Evolutionary conservation across 768 basidiomycete genomes (phyloP), one percentile per base, ranked within the genome.

Genomic region (Boletus rubescentipes): DNA sequence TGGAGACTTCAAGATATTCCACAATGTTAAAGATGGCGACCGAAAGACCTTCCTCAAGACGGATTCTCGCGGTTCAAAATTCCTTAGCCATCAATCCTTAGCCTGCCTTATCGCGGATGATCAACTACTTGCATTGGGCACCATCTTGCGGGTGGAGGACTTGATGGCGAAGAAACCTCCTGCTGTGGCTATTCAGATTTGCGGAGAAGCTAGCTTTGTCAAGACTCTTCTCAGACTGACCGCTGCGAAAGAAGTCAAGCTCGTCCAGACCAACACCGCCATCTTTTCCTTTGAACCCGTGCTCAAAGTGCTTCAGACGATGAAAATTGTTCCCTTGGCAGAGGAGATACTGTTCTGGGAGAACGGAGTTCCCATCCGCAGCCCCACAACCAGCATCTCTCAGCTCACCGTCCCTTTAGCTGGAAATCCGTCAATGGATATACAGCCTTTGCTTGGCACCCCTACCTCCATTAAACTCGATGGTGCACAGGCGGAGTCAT

Each of bases 251-350:
- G 49, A 69, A 6, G 60, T 82, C 29, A 72, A 73, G 23, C 73
- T 87, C 26, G 56, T 87, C 21, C 81, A 81, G 51, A 80, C 86
- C 23, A 78, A 87, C 60, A 81, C 81, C 0, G 82, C 83, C 0
- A 65, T 86, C 6, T 88, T 86, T 61, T 71, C 86, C 0, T 87
- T 79, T 52, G 79, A 85, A 59, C 84, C 85, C 2, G 74, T 87
- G 23, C 73, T 89, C n/a, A 76, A 67, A 40, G 79, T 76, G 2
- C 71, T 89, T 23, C 78, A 88, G 64, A 61, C 72, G 16, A 77
- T 73, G 52, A 73, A 59, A 7, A 53, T 52, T 0, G 61, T 87
- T 5, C 79, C 84, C 0, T 70, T 87, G 4, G 66, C 74, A 0
- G 61, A 70, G 3, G 84, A 86, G 53, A 62, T 88, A 14, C 58